Conservation (phyloP, 2,329 filamentous ascomycete species). For the Coniella lustricola region DNA sequence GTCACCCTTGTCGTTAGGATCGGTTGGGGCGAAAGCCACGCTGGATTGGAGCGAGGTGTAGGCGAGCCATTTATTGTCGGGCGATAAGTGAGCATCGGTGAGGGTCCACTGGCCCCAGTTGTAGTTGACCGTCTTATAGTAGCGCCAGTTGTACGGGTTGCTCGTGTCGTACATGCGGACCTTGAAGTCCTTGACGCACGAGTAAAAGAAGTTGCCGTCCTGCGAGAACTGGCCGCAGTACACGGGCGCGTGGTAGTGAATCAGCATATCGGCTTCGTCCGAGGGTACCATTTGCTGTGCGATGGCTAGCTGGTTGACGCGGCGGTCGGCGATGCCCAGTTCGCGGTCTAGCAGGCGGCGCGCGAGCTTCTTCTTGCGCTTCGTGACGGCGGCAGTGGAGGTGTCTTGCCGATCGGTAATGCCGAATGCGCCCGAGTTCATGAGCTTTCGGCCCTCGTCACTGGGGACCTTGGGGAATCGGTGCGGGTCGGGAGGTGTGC, state of each 20-base stretch:
- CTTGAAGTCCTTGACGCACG: conserved; percentile 84
- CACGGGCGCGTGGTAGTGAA: conserved; percentile 78
- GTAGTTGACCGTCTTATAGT: conserved; percentile 85
- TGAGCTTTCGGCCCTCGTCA: conserved; percentile 66
- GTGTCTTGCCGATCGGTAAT: conserved; percentile 42
- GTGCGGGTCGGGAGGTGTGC: conserved; percentile 39
- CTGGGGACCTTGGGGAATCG: conserved; percentile 81
- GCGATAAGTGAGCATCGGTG: conserved; percentile 84
- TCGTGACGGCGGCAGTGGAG: conserved; percentile 31
- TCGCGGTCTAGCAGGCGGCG: conserved; percentile 74
- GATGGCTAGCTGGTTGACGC: conserved; percentile 58
- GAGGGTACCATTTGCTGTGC: conserved; percentile 70
- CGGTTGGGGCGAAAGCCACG: conserved; percentile 81
- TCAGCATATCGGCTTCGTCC: conserved; percentile 72
- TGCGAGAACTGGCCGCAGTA: conserved; percentile 96
- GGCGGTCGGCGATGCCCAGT: conserved; percentile 61
- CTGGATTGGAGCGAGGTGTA: conserved; percentile 83
- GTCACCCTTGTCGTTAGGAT: conserved; percentile 73
- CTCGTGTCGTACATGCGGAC: conserved; percentile 97
- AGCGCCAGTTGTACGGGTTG: conserved; percentile 90
- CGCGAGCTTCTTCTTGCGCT: conserved; percentile 52
- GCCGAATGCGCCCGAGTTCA: conserved; percentile 78
- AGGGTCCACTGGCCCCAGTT: conserved; percentile 92
- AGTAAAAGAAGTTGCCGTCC: conserved; percentile 96
- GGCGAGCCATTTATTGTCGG: conserved; percentile 85